Evolutionary conservation across 345 rosid genomes (phyloP).

Genomic region (Eucalyptus regnans): DNA sequence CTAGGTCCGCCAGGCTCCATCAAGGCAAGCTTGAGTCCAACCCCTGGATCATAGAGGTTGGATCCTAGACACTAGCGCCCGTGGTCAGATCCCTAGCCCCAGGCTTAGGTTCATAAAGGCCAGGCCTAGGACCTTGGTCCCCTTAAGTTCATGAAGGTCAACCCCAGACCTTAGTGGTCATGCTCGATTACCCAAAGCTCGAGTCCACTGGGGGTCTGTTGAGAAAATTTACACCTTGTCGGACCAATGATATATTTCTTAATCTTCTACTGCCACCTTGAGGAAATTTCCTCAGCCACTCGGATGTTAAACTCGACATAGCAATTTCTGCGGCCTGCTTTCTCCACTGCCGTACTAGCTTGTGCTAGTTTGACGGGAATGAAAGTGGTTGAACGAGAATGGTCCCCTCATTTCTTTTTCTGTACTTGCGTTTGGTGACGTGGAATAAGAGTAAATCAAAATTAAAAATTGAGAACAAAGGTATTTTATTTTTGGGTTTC

Average conservation of each 20-base stretch:
- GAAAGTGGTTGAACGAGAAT: background rate
- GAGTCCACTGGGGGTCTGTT: background rate
- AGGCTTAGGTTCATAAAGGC: rapidly evolving
- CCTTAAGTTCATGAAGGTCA: background rate
- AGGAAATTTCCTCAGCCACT: background rate
- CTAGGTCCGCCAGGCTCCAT: too few species aligned
- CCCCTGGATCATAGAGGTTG: too few species aligned
- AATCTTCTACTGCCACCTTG: background rate
- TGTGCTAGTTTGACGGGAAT: background rate
- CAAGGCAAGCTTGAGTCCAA: too few species aligned
- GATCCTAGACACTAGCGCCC: too few species aligned
- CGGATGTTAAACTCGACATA: background rate
- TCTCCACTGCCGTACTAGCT: background rate
- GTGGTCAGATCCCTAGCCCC: rapidly evolving
- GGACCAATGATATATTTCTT: background rate
- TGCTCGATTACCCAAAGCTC: background rate
- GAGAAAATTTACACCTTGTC: background rate
- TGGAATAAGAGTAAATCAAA: background rate
- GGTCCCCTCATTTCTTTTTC: background rate
- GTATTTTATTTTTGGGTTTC: background rate
- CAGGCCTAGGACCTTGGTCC: background rate
- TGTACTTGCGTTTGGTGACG: background rate
- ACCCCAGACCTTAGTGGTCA: background rate
- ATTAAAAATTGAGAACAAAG: background rate
- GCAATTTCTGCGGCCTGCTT: background rate